Conservation (phyloP, 202 grass and related monocot genomes). For the Elaeis oleifera region DNA sequence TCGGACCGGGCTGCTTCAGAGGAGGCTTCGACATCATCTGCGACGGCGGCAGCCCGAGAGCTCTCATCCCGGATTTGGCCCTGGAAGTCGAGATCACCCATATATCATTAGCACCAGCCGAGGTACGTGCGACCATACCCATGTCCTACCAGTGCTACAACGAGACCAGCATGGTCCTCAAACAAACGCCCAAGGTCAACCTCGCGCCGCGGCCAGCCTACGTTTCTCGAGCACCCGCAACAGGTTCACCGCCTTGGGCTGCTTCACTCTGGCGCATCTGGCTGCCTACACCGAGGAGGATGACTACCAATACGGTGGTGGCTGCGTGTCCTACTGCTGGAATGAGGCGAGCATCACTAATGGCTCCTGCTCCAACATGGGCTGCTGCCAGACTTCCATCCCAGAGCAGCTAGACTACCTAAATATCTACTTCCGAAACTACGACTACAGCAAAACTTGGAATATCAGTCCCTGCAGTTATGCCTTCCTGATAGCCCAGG, state of each 20-base stretch:
- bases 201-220: conserved; percentile 34
- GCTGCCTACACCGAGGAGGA: too few species aligned
- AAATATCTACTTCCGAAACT: neutral
- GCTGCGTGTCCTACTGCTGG: neutral
- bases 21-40: conserved; percentile 38
- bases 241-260: conserved; percentile 58
- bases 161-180: neutral
- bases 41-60: conserved; percentile 14
- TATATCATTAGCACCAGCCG: conserved; percentile 22
- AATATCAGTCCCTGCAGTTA: neutral
- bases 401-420: neutral
- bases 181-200: conserved; percentile 13
- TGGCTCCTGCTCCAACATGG: neutral
- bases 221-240: conserved; percentile 44
- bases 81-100: conserved; percentile 28
- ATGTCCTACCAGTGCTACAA: conserved; percentile 53
- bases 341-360: neutral
- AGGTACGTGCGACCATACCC: conserved; percentile 17
- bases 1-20: conserved; percentile 33
- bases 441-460: neutral
- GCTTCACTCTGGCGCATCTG: conserved; percentile 25
- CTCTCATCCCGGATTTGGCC: conserved; percentile 12
- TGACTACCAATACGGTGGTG: too few species aligned
- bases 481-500: neutral
- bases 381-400: neutral